Evolutionary conservation across 192 early-diverging fungal species (phyloP), one percentile per base, ranked within the genome.

Genomic region (Entomortierella parvispora): DNA sequence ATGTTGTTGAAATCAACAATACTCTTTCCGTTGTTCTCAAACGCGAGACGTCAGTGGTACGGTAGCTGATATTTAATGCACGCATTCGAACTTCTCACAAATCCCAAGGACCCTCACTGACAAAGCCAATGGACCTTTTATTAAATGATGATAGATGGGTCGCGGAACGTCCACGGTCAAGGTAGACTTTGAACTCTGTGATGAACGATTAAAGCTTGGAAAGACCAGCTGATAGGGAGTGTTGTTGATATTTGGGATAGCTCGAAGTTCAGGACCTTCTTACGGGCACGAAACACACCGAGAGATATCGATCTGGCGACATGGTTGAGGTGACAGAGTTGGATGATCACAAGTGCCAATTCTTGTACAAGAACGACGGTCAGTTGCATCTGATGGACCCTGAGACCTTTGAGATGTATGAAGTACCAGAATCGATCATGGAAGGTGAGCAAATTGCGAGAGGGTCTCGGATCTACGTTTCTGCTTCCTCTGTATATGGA

Each of bases 291-390:
- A 88, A 89, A 49, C 62, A 82, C 20, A 74, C 83, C 9, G 91
- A 93, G 74, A 85, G 94, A 1, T 93, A 92, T 74, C 89, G 90
- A 74, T 81, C 90, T 22, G 85, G 82, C 62, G 88, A 90, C 58
- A 79, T 80, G 53, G 74, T 94, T 15, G 94, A 95, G 65, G 90
- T 92, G 28, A 85, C 90, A 68, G 81, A 87, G 29, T 64, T 96
- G 37, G 82, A 85, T 0, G 86, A 87, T 52, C 86, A 90, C 61
- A 52, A 79, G 43, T 90, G 89, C 70, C 89, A 92, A 82, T 94
- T 82, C 61, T 84, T 96, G 9, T 96, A 96, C 69, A 66, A 75
- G 23, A 89, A 85, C 45, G 89, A 86, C 44, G 65, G 79, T 10
- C 81, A 85, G 49, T 53, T 91, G 18, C 88, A 95, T 68, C 58